A percentile compares a stretch with the other conserved stretches of the same genome.
phyloP scores from a whole-genome alignment of 257 asterid species.

The Leonotis leonurus region DNA sequence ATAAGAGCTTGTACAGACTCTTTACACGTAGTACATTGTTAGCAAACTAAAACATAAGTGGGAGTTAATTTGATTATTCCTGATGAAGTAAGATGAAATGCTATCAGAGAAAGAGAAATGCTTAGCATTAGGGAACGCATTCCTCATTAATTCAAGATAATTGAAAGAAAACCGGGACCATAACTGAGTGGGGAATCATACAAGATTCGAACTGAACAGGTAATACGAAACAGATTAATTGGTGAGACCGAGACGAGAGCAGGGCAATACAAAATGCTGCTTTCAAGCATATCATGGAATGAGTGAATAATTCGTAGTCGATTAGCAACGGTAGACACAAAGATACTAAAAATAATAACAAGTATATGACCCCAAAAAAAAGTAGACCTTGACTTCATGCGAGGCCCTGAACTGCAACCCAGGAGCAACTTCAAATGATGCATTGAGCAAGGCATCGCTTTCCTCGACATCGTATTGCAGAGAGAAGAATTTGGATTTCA shows the following conservation, averaged over 20 bases:
- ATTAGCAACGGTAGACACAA: neutral
- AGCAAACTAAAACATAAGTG: neutral
- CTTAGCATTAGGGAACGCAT: no score
- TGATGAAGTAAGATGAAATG: no score
- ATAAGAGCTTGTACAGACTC: neutral
- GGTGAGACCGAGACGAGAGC: neutral
- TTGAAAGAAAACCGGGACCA: neutral
- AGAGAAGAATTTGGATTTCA: slow-evolving; percentile 61
- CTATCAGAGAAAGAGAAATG: no score
- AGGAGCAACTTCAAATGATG: slow-evolving; percentile 43
- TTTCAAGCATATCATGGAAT: neutral
- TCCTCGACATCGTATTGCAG: slow-evolving; percentile 79
- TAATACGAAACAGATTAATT: neutral
- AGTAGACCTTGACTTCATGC: slow-evolving; percentile 60
- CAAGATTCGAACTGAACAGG: neutral
- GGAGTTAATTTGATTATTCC: no score
- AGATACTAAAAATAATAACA: neutral
- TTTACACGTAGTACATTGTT: neutral
- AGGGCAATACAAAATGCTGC: no score
- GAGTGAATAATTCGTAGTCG: no score
- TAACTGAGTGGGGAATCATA: neutral
- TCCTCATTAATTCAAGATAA: neutral
- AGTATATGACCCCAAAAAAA: no score
- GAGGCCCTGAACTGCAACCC: slow-evolving; percentile 58
- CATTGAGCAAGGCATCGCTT: slow-evolving; percentile 64